Evolutionary conservation across 2,329 filamentous ascomycete species (phyloP), one percentile per base, ranked within the genome.

Genomic region (Trichoderma gracile): DNA sequence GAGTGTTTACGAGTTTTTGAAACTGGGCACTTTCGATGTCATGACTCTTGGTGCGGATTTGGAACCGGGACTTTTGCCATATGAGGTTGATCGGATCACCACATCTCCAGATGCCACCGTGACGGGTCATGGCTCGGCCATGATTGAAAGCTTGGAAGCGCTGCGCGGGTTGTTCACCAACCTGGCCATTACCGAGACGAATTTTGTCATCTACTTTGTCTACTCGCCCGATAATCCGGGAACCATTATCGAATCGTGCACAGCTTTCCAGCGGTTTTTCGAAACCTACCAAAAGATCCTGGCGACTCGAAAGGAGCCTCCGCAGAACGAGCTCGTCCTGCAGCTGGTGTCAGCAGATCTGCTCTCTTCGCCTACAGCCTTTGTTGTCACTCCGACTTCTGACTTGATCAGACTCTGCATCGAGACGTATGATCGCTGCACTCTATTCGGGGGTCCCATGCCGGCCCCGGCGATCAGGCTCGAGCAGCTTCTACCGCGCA

Each of bases 371-470:
- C 80, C 86, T 4, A 83, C 84, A 1, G 82, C 82, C 2, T 76
- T 93, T 15, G 83, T 88, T 1, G 81, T 90, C n/a, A 84, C 87
- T 1, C 80, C 84, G 2, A 84, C 86, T 0, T 73, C 77, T 5
- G 86, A 88, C 15, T 85, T 90, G 69, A 78, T 80, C 50, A 84
- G 79, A 63, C 79, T 93, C 17, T 90, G 89, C 19, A 81, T 92
- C 65, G 90, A 94, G 74, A 85, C 90, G 2, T 95, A 94, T 70
- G 90, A 93, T 72, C 86, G 91, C 6, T 93, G 90, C 71, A 84
- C 84, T 12, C 74, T 84, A 27, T 84, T 85, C 56, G 78, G 78
- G 9, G 82, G 84, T 12, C 75, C 83, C 63, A 80, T 84, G 73
- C 85, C 88, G 9, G 86, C 89, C 0, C 89, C 91, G 2, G 87